Evolutionary conservation across 1,284 basidiomycete genomes (phyloP).

Genomic region (Ceratobasidium papillatum): DNA sequence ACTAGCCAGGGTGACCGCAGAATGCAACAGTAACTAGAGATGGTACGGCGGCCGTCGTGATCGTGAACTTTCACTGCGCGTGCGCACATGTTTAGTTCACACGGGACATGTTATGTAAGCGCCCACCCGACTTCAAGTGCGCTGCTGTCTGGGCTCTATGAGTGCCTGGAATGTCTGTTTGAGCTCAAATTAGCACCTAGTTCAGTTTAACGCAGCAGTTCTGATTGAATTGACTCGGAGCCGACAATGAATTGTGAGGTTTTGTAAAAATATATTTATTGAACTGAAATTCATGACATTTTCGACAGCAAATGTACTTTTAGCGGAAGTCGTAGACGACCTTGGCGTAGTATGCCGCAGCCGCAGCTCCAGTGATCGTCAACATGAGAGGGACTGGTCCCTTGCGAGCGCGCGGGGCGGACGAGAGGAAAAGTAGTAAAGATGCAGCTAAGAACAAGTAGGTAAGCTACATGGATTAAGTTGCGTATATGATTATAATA

Average conservation of each 20-base stretch:
- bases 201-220: background rate
- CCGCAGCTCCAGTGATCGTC: constrained; percentile 66
- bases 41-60: constrained; percentile 7
- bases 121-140: background rate
- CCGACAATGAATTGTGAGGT: background rate
- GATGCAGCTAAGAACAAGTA: constrained; percentile 71
- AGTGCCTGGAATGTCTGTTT: background rate
- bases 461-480: constrained; percentile 12
- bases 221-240: background rate
- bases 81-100: constrained; percentile 32
- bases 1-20: background rate
- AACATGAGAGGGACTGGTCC: constrained; percentile 80
- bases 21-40: background rate
- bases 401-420: constrained; percentile 74
- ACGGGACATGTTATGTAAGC: constrained; percentile 25
- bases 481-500: background rate
- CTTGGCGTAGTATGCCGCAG: constrained; percentile 77
- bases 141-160: background rate
- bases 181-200: background rate
- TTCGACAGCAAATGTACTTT: background rate
- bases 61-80: background rate
- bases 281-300: background rate
- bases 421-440: constrained; percentile 78
- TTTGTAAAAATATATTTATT: background rate
- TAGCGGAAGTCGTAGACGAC: constrained; percentile 59